These are phyloP conservation scores for Melastoma candidum DNA, from an alignment of 441 rosid species.

Conservation along the genomic window DNA sequence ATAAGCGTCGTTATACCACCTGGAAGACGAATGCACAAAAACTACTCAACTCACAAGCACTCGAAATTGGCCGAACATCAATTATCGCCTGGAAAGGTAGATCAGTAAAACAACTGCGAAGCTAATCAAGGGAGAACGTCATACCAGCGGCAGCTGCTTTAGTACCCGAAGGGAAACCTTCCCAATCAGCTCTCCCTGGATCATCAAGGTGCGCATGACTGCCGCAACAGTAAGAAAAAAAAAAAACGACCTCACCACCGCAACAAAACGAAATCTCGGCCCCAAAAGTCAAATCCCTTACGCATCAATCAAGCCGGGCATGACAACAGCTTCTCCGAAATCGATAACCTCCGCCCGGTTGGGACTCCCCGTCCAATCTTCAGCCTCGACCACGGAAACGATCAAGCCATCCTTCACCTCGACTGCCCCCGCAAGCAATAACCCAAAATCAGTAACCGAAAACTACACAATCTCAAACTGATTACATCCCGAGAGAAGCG, in stretches of 20 bases:
- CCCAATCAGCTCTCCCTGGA: conserved; percentile 95
- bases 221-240: conserved; percentile 9
- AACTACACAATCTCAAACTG: not conserved
- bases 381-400: conserved; percentile 46
- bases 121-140: not conserved
- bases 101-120: not conserved
- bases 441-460: not conserved
- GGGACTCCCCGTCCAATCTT: conserved; percentile 44
- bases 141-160: conserved; percentile 95
- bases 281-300: conserved; percentile 23
- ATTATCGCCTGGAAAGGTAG: too few relatives aligned
- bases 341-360: conserved; percentile 42
- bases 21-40: conserved; percentile 14
- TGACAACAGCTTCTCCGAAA: conserved; percentile 75
- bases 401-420: conserved; percentile 60
- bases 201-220: conserved; percentile 97
- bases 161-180: conserved; percentile 93
- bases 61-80: too few relatives aligned
- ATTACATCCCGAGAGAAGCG: not conserved
- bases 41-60: not conserved
- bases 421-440: conserved; percentile 28
- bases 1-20: conserved; percentile 90
- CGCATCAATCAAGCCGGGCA: conserved; percentile 96
- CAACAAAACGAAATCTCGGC: not conserved
- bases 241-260: not conserved